Evolutionary conservation across 2,329 filamentous ascomycete species (phyloP).

Genomic region (Pestalotiopsis sp.): DNA sequence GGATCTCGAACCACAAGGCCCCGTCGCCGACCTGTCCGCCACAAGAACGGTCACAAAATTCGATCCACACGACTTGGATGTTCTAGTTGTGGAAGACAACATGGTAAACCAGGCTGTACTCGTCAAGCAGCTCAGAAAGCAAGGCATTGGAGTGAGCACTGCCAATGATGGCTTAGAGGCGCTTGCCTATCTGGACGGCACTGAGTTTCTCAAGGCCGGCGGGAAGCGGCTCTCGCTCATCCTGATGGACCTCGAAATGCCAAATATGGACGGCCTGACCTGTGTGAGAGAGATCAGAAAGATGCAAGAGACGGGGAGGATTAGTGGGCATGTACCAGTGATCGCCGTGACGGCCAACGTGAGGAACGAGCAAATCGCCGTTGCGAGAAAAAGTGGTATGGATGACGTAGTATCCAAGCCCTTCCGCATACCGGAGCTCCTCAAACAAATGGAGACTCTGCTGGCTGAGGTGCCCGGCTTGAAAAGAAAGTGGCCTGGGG

Average conservation of each 20-base stretch:
- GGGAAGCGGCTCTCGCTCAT: conserved; percentile 38
- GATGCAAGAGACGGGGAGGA: conserved; percentile 35
- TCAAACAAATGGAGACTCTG: conserved; percentile 41
- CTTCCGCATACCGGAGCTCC: conserved; percentile 51
- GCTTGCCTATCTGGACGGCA: conserved; percentile 39
- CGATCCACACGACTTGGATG: conserved; percentile 53
- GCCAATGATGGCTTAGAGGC: conserved; percentile 66
- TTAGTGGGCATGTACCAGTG: conserved; percentile 40
- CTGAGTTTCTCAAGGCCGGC: conserved; percentile 28
- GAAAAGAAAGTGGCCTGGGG: neutral
- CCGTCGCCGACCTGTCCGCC: conserved; percentile 22
- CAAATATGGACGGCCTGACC: conserved; percentile 49
- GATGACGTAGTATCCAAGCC: conserved; percentile 62
- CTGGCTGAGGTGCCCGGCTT: conserved; percentile 6
- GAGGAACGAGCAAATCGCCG: conserved; percentile 40
- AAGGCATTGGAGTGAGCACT: conserved; percentile 60
- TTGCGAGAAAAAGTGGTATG: conserved; percentile 40
- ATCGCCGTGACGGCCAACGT: conserved; percentile 52
- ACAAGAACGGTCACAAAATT: conserved; percentile 19
- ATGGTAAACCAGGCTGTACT: conserved; percentile 69
- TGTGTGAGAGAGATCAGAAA: conserved; percentile 42
- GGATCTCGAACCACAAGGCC: conserved; percentile 22
- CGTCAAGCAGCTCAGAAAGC: conserved; percentile 64
- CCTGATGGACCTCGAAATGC: conserved; percentile 53
- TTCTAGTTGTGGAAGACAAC: conserved; percentile 70